Conservation (phyloP, 495 filamentous ascomycete species). For the Talaromyces proteolyticus region DNA sequence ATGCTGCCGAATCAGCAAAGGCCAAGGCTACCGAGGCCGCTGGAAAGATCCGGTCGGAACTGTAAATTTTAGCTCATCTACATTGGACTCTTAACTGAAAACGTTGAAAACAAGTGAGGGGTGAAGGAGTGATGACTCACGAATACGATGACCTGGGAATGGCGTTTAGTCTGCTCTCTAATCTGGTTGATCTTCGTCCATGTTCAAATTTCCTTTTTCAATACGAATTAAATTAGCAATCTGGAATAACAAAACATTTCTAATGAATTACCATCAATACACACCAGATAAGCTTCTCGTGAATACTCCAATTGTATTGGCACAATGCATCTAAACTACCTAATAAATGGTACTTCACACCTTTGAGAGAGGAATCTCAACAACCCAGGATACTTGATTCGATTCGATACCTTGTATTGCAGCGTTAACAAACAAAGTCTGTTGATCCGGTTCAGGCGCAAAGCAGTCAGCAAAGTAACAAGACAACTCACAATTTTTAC, state of each 20-base stretch:
- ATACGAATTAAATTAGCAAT: no score
- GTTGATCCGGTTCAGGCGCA: constrained; percentile 26
- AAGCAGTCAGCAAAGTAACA: constrained; percentile 28
- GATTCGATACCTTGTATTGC: constrained; percentile 38
- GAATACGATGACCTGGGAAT: background rate
- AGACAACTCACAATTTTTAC: constrained; percentile 12
- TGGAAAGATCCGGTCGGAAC: constrained; percentile 23
- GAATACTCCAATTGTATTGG: no score
- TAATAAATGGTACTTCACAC: no score
- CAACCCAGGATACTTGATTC: constrained; percentile 43
- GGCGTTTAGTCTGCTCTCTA: background rate
- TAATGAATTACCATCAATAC: no score
- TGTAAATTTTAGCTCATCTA: constrained; percentile 14
- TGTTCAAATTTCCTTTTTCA: background rate
- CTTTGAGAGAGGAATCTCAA: constrained; percentile 45
- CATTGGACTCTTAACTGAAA: background rate
- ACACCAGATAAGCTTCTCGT: no score
- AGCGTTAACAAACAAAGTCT: constrained; percentile 66
- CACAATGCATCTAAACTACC: no score
- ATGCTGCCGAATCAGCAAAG: constrained; percentile 40
- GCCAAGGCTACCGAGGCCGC: constrained; percentile 25
- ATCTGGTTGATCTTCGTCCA: background rate
- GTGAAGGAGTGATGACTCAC: background rate
- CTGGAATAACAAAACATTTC: no score
- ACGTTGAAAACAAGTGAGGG: background rate